Evolutionary conservation across 371 early-diverging fungal species (phyloP).

Genomic region (Enteropsectra breve): DNA sequence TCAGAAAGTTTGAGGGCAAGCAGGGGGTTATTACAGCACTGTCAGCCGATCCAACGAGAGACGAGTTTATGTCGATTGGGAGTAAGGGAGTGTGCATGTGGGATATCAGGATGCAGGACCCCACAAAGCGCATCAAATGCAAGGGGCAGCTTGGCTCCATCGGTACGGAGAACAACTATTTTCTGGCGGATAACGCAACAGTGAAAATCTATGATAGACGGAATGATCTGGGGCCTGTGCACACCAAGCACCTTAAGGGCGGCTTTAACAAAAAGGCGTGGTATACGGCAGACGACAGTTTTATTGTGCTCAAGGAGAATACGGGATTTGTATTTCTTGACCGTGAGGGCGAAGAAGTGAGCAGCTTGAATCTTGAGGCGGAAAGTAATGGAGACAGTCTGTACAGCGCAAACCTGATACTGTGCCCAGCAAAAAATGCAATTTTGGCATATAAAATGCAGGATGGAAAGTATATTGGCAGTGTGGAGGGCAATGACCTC

Average conservation of each 20-base stretch:
- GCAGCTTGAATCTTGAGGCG: constrained; percentile 17
- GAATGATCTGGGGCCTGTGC: constrained; percentile 17
- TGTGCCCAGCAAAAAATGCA: constrained; percentile 18
- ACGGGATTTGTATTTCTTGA: constrained; percentile 13
- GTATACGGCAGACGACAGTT: constrained; percentile 21
- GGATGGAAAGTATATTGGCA: constrained; percentile 13
- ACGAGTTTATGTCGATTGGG: constrained; percentile 13
- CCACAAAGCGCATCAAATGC: constrained; percentile 14
- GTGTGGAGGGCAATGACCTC: too few relatives aligned
- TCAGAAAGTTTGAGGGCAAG: constrained; percentile 20
- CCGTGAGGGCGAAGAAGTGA: constrained; percentile 11
- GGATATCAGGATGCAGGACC: constrained; percentile 40
- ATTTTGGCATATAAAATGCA: constrained; percentile 27
- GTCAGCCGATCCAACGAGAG: constrained; percentile 18
- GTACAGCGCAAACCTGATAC: constrained; percentile 20
- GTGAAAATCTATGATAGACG: constrained; percentile 36
- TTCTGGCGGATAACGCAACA: constrained; percentile 18
- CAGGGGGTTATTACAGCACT: constrained; percentile 8
- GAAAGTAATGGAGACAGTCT: constrained; percentile 16
- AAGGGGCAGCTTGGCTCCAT: constrained; percentile 11
- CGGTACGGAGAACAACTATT: constrained; percentile 11
- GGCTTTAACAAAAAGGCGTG: constrained; percentile 16
- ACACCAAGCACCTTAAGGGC: not conserved
- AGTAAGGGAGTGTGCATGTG: constrained; percentile 7
- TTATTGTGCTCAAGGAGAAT: constrained; percentile 2